Evolutionary conservation across 768 basidiomycete species (phyloP), one percentile per base, ranked within the genome.

Genomic region (Amanita pseudoporphyria): DNA sequence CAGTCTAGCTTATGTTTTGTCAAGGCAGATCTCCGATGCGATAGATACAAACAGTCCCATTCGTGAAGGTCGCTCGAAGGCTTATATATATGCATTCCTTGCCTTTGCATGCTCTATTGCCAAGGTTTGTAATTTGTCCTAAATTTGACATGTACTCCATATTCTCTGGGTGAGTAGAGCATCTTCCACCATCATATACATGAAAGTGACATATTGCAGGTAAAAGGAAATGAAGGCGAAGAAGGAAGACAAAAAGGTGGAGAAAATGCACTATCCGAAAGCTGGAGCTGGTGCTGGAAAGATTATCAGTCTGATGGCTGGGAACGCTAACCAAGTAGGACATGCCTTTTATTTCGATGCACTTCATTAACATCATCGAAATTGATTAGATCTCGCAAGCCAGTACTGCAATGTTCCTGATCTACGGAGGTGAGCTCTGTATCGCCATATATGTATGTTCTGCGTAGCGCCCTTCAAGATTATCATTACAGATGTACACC

Each of bases 241-340:
- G 16, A 18, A 50, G n/a, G 41, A 44, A 9, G 37, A 45, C 16
- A 46, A 45, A 18, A 52, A 52, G 51, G 44, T 9, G 32, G 31
- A 63, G 9, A 70, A 66, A 56, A 69, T 65, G 14, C 71, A 74
- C 39, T 72, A 87, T 26, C 77, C 81, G 1, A 83, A 78, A 56
- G 76, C 83, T 0, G 86, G 88, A 12, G 92, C 92, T 7, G 87
- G 90, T 60, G 73, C 86, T 12, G 92, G 92, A 10, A 92, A 93
- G 62, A 88, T 94, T 46, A 87, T 93, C 48, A 89, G 89, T 55
- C 65, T 93, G 31, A 94, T 94, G 89, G 81, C 86, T 12, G 80
- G 78, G 6, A 87, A 90, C 60, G 80, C 82, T 2, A 84, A 81
- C 58, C 67, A 73, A 42, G 72, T 77, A 41, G 33, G 66, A 60